Evolutionary conservation across 2,329 filamentous ascomycete species (phyloP).

Genomic region (Epichloe sibirici): DNA sequence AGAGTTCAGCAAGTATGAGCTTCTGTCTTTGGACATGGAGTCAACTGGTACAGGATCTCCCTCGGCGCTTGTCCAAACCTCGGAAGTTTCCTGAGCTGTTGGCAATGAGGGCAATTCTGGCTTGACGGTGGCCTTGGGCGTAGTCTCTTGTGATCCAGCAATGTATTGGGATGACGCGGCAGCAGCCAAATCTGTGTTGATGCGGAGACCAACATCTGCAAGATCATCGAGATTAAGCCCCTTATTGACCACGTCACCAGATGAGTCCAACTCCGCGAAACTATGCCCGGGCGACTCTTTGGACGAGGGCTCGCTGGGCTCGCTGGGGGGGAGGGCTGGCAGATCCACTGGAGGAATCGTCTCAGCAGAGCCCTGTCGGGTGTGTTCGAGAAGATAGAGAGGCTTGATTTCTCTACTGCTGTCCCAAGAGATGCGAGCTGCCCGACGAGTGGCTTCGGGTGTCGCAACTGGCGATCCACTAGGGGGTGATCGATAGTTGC

Average conservation of each 20-base stretch:
- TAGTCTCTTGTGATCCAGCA: conserved; percentile 52
- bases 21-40: conserved; percentile 29
- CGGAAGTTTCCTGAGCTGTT: conserved; percentile 5
- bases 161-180: conserved; percentile 29
- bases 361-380: conserved; percentile 26
- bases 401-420: conserved; percentile 63
- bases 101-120: conserved; percentile 17
- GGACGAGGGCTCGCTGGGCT: conserved; percentile 17
- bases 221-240: conserved; percentile 10
- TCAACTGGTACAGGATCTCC: conserved; percentile 28
- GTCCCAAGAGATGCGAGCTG: conserved; percentile 47
- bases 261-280: conserved; percentile 13
- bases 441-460: conserved; percentile 25
- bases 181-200: conserved; percentile 27
- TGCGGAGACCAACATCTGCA: conserved; percentile 20
- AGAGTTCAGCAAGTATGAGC: conserved; percentile 28
- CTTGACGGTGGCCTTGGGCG: conserved; percentile 47
- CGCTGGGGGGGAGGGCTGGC: conserved; percentile 37
- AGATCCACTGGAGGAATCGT: conserved; percentile 24
- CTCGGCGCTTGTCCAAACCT: conserved; percentile 9
- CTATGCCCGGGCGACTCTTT: conserved; percentile 23
- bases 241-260: conserved; percentile 17
- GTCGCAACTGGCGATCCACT: conserved; percentile 19
- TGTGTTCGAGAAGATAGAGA: conserved; percentile 65
- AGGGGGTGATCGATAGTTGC: conserved; percentile 27